phyloP scores from a whole-genome alignment of 129 eudicot species.

The Erigeron canadensis region DNA sequence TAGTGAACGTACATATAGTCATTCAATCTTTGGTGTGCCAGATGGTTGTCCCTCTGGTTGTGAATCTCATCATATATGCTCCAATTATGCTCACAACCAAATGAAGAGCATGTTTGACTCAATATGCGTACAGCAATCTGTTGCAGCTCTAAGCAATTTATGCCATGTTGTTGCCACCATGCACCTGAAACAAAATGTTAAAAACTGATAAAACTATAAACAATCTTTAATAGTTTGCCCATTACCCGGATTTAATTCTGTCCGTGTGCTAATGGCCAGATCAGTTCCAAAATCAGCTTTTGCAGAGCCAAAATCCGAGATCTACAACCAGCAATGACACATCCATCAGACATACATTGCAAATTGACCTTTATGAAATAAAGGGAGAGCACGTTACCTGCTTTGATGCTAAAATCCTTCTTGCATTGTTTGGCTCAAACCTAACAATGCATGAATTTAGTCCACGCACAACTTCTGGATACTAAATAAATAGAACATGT shows the following conservation, averaged over 20 bases:
- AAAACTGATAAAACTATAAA: neutral
- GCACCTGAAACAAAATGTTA: conserved; percentile 58
- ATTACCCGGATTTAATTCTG: conserved; percentile 91
- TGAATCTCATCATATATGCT: conserved; percentile 74
- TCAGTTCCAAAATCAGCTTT: conserved; percentile 99
- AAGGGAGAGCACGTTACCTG: conserved; percentile 46
- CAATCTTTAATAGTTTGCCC: neutral
- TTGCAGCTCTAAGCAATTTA: conserved; percentile 89
- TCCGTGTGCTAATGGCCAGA: conserved; percentile 85
- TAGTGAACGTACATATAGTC: conserved; percentile 74
- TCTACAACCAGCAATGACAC: conserved; percentile 41
- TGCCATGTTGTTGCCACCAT: conserved; percentile 99
- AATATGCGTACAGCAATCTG: conserved; percentile 84
- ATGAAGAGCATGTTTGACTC: conserved; percentile 92
- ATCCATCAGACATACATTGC: conserved; percentile 11
- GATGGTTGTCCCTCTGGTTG: conserved; percentile 52
- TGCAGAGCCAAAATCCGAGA: conserved; percentile 87
- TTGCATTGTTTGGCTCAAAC: conserved; percentile 69
- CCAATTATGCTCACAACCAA: conserved; percentile 93
- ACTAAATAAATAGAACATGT: conserved; percentile 44
- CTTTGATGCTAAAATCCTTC: conserved; percentile 86
- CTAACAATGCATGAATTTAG: conserved; percentile 89
- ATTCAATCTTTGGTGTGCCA: conserved; percentile 60
- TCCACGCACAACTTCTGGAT: conserved; percentile 91
- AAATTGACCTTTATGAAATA: neutral